Percentiles rank a stretch among this genome's conserved stretches.
phyloP scores from a whole-genome alignment of 1,139 yeast genomes.

The Yamadazyma epiphylla region DNA sequence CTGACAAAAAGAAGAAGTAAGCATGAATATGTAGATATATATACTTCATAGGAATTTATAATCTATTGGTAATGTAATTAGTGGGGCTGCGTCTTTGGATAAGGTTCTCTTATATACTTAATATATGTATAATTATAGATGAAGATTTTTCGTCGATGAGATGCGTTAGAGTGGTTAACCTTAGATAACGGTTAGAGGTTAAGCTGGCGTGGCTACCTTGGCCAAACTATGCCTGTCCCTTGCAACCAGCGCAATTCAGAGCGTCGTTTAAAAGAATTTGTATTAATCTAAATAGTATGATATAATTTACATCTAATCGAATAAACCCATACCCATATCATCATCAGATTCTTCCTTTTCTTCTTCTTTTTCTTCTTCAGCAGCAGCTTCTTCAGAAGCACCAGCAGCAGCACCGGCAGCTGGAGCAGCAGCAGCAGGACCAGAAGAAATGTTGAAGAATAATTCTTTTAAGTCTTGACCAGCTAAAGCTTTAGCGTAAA shows the following conservation, averaged over 20 bases:
- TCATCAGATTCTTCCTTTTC: constrained; percentile 57
- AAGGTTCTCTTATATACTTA: neutral
- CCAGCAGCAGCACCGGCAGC: constrained; percentile 56
- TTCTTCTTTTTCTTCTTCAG: constrained; percentile 52
- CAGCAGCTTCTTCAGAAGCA: constrained; percentile 56
- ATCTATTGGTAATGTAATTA: neutral
- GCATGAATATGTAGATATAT: constrained; percentile 5
- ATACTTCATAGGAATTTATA: constrained; percentile 1
- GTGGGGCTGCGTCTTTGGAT: neutral
- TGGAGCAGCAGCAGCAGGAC: constrained; percentile 61
- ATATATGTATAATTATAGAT: no score
- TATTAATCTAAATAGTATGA: no score
- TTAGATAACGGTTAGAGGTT: no score
- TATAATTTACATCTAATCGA: constrained; percentile 62
- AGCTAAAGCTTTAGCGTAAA: constrained; percentile 77
- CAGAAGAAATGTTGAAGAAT: constrained; percentile 74
- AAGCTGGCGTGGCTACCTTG: no score
- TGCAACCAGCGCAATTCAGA: no score
- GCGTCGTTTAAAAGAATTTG: no score
- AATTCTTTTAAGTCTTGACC: constrained; percentile 74
- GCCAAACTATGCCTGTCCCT: no score
- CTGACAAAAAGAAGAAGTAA: constrained; percentile 94
- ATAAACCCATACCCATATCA: constrained; percentile 79
- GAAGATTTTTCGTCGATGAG: no score
- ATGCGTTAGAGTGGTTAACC: no score